Conservation (phyloP, 1,284 basidiomycete species). For the Cryptococcus jaspeensis region DNA sequence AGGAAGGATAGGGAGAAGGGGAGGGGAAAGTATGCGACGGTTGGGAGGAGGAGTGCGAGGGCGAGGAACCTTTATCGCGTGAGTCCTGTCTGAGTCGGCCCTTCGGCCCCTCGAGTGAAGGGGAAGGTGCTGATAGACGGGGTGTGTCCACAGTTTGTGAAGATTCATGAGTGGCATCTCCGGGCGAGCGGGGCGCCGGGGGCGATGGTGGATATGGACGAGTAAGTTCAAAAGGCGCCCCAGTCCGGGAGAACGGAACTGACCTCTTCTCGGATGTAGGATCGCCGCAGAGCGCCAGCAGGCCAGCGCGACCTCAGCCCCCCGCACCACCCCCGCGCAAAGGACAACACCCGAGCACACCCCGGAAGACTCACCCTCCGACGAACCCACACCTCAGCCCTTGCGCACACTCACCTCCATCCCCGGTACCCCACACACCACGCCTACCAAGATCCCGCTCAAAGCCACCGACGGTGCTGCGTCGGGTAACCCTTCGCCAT, state of each 20-base stretch:
- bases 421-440: slow-evolving; percentile 14
- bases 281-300: no score
- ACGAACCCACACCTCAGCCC: background rate
- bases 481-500: slow-evolving; percentile 3
- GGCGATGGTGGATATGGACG: slow-evolving; percentile 66
- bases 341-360: no score
- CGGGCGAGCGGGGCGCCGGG: slow-evolving; percentile 13
- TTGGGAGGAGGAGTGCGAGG: slow-evolving; percentile 67
- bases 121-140: no score
- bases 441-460: slow-evolving; percentile 24
- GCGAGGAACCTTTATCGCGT: slow-evolving; percentile 89
- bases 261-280: no score
- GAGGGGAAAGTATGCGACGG: slow-evolving; percentile 68
- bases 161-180: slow-evolving; percentile 78
- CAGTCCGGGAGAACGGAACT: background rate
- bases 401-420: slow-evolving; percentile 10
- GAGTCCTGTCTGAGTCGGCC: slow-evolving; percentile 14
- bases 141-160: slow-evolving; percentile 37
- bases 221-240: slow-evolving; percentile 58
- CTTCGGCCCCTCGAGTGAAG: no score
- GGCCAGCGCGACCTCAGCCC: no score
- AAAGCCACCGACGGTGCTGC: slow-evolving; percentile 26
- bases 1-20: background rate
- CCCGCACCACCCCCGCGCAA: no score
- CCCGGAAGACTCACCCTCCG: no score